These are phyloP conservation scores for Sarcodon aspratus DNA, from an alignment of 768 basidiomycete species.

Conservation along the genomic window DNA sequence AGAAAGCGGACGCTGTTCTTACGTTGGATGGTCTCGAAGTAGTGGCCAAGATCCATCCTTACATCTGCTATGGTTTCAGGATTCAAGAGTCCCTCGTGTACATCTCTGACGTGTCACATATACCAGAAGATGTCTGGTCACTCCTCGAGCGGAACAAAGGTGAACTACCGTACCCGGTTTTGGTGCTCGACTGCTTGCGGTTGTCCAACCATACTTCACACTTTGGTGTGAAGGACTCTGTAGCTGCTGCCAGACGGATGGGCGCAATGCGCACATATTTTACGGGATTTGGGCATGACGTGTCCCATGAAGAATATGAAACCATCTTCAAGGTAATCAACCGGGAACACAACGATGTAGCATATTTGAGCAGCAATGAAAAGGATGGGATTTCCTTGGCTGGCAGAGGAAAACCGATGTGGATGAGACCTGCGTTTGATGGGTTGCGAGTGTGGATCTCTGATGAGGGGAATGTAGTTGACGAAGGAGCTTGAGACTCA, in stretches of 20 bases:
- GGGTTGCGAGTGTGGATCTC: conserved; percentile 49
- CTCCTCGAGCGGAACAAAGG: conserved; percentile 21
- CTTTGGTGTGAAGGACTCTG: conserved; percentile 57
- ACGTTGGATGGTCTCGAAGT: conserved; percentile 1
- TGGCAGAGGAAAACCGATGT: conserved; percentile 33
- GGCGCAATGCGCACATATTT: conserved; percentile 56
- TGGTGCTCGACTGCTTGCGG: conserved; percentile 71
- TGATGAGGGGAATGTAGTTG: conserved; percentile 28
- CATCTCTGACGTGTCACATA: conserved; percentile 73
- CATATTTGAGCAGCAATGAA: conserved; percentile 21
- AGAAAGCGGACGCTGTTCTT: conserved; percentile 1
- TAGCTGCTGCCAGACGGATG: conserved; percentile 43
- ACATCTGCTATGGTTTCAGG: conserved; percentile 59
- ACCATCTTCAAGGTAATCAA: conserved; percentile 42
- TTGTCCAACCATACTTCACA: conserved; percentile 65
- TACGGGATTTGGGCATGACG: conserved; percentile 67
- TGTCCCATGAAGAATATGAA: conserved; percentile 68
- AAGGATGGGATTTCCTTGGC: conserved; percentile 33
- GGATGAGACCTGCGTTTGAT: conserved; percentile 69
- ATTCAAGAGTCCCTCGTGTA: conserved; percentile 60
- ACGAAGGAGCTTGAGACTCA: conserved; percentile 25
- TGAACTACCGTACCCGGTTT: conserved; percentile 30
- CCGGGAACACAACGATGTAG: conserved; percentile 8
- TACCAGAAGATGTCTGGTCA: conserved; percentile 65
- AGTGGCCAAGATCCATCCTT: conserved; percentile 33